Base-by-base conservation (phyloP, 78 protist genomes). In the Dictyostelium purpureum region DNA sequence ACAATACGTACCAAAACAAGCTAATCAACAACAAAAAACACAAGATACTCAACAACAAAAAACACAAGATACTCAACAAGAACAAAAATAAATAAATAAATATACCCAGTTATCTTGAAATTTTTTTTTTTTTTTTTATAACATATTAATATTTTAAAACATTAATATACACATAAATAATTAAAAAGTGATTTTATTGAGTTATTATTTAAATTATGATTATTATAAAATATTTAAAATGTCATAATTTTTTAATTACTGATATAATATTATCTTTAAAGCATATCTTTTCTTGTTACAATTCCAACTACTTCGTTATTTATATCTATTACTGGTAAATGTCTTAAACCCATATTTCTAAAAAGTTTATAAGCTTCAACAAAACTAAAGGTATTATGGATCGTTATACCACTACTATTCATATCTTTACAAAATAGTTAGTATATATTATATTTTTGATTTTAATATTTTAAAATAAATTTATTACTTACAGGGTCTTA, bases 291-390 rank as follows among this genome's bases (percentile, higher is more conserved):
- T 61, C 92, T 85, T 31, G 92, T 85, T 19, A 85, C 37, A 6
- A 85, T 85, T 73, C 92, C 92, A 61, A 85, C 82, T 10, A 85
- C 92, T 49, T 73, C 70, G 52, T 85, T 85, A 38, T 59, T 85
- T 42, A 85, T 73, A 73, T 85, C 92, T 47, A 85, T 80, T 83
- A 90, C 89, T 18, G 94, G 74, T 66, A 90, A 69, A 79, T 90
- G 94, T 54, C 94, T 79, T 42, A 90, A 40, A 47, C 94, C 94
- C 80, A 71, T 73, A 28, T 87, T 90, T 78, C 89, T 70, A 70
- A 79, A 90, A n/a, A 90, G 16, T 54, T 81, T 73, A 79, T 90
- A 90, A 51, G 88, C 88, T 56, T 90, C 94, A 24, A 47, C 77
- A 52, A 70, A 90, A 14, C 89, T 79, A 56, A 90, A 90, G 7